Percentiles rank a stretch among this genome's conserved stretches.
Conservation (phyloP, 495 filamentous ascomycete species). For the Amphirosellinia nigrospora region DNA sequence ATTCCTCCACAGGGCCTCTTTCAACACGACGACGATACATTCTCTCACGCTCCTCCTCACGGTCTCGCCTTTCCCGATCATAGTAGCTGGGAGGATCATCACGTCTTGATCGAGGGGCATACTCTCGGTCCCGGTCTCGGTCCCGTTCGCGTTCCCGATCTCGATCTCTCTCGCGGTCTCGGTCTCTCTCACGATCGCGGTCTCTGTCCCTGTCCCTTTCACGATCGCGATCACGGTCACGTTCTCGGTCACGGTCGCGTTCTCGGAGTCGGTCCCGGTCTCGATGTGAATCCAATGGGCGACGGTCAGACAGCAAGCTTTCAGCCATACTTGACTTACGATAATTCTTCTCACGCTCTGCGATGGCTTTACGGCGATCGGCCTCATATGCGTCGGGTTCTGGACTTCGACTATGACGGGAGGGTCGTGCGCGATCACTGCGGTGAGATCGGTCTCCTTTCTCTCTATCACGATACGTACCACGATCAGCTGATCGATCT, state of each 20-base stretch:
- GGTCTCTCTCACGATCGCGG: slow-evolving; percentile 48
- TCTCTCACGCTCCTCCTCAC: slow-evolving; percentile 85
- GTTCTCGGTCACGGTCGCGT: slow-evolving; percentile 51
- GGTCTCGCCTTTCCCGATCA: slow-evolving; percentile 75
- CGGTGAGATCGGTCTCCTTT: slow-evolving; percentile 68
- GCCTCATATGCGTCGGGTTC: slow-evolving; percentile 89
- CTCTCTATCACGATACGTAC: slow-evolving; percentile 62
- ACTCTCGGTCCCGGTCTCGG: slow-evolving; percentile 45
- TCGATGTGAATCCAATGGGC: slow-evolving; percentile 47
- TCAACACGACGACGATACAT: slow-evolving; percentile 83
- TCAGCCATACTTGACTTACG: slow-evolving; percentile 76
- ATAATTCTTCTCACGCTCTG: slow-evolving; percentile 85
- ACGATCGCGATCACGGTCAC: slow-evolving; percentile 50
- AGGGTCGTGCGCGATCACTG: slow-evolving; percentile 55
- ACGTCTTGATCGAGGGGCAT: slow-evolving; percentile 44
- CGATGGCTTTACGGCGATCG: slow-evolving; percentile 83
- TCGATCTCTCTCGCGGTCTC: slow-evolving; percentile 53
- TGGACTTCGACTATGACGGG: slow-evolving; percentile 73
- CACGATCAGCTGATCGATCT: slow-evolving; percentile 65
- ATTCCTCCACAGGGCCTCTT: slow-evolving; percentile 75
- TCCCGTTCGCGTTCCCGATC: slow-evolving; percentile 56
- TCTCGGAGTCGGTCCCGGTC: slow-evolving; percentile 68
- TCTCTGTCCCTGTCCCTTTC: slow-evolving; percentile 50
- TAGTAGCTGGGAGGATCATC: slow-evolving; percentile 58
- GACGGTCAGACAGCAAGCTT: slow-evolving; percentile 60